Base-by-base conservation (phyloP, 1,139 yeast genomes). In the Hemisphaericaspora subhashii region DNA sequence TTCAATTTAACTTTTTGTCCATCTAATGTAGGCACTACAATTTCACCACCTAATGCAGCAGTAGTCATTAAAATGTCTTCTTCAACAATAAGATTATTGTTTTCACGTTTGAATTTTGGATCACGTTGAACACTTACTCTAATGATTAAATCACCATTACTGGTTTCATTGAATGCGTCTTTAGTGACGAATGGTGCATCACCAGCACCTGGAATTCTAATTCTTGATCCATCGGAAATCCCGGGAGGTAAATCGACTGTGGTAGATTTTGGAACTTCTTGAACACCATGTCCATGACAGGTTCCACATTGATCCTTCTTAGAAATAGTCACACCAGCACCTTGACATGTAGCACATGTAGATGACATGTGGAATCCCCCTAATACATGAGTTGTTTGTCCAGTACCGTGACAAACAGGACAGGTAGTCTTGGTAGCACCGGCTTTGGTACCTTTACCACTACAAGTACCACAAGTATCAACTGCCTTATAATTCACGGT, bases 321-420 rank as follows among this genome's bases (percentile, higher is more conserved):
- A 34, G 83, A 77, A 38, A 89, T 81, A 4, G 73, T 74, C 2
- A 88, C 94, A 39, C 99, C 99, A 3, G 86, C 69, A 32, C 99
- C 99, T 36, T 76, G 81, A 73, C 99, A 92, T 1, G 83, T 69
- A 38, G 76, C 75, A 74, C 99, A 92, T 11, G 97, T 88, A 3
- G 96, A 83, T 2, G 96, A 83, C 96, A 94, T 89, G 54, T 90
- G 97, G 78, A 92, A 94, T 0, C 98, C 98, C 8, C 96, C 97
- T 60, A 89, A 76, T 41, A 80, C 71, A 55, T 90, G 97, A 16
- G 90, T 86, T 17, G 86, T 80, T 34, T 90, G 85, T 7, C 99
- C 99, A 0, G 96, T 78, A 42, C 99, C 99, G 42, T 89, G 90
- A 70, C 99, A 92, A 3, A 87, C 68, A 2, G 80, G 70, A 72